These are phyloP conservation scores for Salvia miltiorrhiza DNA, from an alignment of 257 asterid species.

Conservation along the genomic window DNA sequence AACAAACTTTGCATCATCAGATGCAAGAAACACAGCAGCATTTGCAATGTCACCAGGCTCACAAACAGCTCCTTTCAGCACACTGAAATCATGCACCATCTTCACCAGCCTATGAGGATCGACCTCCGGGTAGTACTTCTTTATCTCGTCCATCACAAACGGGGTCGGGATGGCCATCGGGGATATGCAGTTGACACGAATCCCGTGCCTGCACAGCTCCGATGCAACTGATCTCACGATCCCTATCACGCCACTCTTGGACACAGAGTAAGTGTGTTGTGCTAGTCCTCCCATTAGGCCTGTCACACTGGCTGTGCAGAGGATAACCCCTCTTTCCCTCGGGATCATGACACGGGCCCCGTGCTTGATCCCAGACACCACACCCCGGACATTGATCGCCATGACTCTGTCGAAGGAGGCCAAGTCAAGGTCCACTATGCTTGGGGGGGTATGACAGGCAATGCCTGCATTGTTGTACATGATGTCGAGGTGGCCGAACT, in stretches of 20 bases:
- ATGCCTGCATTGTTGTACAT: slow-evolving; percentile 94
- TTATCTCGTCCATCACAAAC: slow-evolving; percentile 57
- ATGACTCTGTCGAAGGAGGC: slow-evolving; percentile 57
- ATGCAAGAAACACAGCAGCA: slow-evolving; percentile 74
- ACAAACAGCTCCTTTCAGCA: slow-evolving; percentile 55
- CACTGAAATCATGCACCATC: slow-evolving; percentile 51
- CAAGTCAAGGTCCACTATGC: slow-evolving; percentile 64
- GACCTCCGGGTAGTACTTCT: slow-evolving; percentile 37
- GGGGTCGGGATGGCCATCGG: slow-evolving; percentile 82
- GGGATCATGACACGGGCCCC: slow-evolving; percentile 89
- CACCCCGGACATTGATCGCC: slow-evolving; percentile 75
- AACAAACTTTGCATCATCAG: slow-evolving; percentile 41
- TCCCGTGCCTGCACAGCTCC: slow-evolving; percentile 61
- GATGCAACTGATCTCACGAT: slow-evolving; percentile 58
- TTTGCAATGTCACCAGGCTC: slow-evolving; percentile 68
- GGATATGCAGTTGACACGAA: slow-evolving; percentile 75
- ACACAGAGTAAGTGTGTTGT: slow-evolving; percentile 66
- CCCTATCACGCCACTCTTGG: slow-evolving; percentile 67
- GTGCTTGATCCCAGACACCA: slow-evolving; percentile 74
- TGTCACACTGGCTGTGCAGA: slow-evolving; percentile 84
- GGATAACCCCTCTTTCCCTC: slow-evolving; percentile 48
- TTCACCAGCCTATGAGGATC: slow-evolving; percentile 38
- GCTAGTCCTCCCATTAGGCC: slow-evolving; percentile 79
- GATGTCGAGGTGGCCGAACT: slow-evolving; percentile 61
- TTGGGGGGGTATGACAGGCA: slow-evolving; percentile 68